phyloP scores from a whole-genome alignment of 2,329 filamentous ascomycete genomes.

The Colletotrichum sp. region DNA sequence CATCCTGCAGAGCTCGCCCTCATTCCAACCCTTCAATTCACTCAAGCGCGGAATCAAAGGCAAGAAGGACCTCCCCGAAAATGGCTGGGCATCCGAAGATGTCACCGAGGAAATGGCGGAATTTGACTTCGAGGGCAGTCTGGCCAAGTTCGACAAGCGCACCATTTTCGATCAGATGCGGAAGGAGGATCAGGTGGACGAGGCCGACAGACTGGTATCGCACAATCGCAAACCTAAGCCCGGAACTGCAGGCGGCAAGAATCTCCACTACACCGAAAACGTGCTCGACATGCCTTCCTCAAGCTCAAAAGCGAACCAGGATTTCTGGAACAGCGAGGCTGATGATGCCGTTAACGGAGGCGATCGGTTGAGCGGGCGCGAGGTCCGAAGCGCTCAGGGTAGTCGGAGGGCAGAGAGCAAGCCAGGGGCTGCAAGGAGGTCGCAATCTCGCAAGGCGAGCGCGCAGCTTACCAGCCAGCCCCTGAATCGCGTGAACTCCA shows the following conservation, averaged over 20 bases:
- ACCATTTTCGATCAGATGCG: conserved; percentile 91
- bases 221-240: conserved; percentile 79
- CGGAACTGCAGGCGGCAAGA: conserved; percentile 82
- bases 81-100: conserved; percentile 95
- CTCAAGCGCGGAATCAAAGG: conserved; percentile 61
- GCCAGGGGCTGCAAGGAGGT: conserved; percentile 51
- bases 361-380: conserved; percentile 54
- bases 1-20: conserved; percentile 63
- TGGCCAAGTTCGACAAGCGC: conserved; percentile 95
- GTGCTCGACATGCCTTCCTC: conserved; percentile 71
- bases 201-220: conserved; percentile 86
- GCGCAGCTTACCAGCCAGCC: conserved; percentile 42
- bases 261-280: conserved; percentile 90
- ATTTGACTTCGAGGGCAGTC: conserved; percentile 88
- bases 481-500: conserved; percentile 54
- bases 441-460: conserved; percentile 64
- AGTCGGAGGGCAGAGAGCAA: conserved; percentile 59
- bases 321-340: conserved; percentile 78
- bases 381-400: conserved; percentile 55
- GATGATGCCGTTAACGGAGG: conserved; percentile 60
- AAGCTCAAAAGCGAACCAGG: conserved; percentile 45
- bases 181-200: conserved; percentile 86
- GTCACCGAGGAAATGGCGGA: conserved; percentile 94
- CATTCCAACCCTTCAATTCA: conserved; percentile 67
- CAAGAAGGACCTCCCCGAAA: conserved; percentile 55